These are phyloP conservation scores for Coriolopsis trogii DNA, from an alignment of 1,284 basidiomycete species.

Conservation along the genomic window DNA sequence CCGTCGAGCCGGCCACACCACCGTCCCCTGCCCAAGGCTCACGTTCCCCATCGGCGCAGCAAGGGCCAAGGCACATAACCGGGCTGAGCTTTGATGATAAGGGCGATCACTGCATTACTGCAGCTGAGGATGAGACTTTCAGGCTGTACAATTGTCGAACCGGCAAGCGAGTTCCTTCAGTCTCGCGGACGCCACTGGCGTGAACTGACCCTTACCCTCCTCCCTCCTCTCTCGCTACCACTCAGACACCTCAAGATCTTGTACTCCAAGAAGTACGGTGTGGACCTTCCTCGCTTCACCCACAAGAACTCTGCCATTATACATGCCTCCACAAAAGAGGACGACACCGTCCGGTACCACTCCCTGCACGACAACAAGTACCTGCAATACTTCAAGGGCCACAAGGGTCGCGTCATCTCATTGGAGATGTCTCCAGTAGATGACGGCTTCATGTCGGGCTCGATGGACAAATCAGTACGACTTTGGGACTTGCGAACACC, in stretches of 20 bases:
- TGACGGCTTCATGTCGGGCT: slow-evolving; percentile 95
- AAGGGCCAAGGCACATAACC: slow-evolving; percentile 74
- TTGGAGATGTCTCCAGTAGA: slow-evolving; percentile 92
- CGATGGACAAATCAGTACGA: slow-evolving; percentile 93
- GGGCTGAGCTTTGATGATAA: slow-evolving; percentile 90
- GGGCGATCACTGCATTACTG: slow-evolving; percentile 86
- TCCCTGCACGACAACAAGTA: slow-evolving; percentile 97
- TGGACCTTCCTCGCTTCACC: slow-evolving; percentile 92
- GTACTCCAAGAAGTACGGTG: slow-evolving; percentile 96
- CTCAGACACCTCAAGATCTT: slow-evolving; percentile 74
- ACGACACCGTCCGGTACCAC: slow-evolving; percentile 94
- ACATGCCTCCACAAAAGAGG: slow-evolving; percentile 94
- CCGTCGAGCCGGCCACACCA: slow-evolving; percentile 64
- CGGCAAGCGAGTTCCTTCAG: slow-evolving; percentile 81
- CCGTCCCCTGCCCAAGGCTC: slow-evolving; percentile 45
- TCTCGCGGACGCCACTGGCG: slow-evolving; percentile 27
- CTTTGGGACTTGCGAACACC: slow-evolving; percentile 92
- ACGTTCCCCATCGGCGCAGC: slow-evolving; percentile 41
- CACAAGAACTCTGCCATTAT: slow-evolving; percentile 87
- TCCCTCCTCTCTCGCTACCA: slow-evolving; percentile 13
- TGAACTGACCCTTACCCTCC: slow-evolving; percentile 28
- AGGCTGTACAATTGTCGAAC: slow-evolving; percentile 86
- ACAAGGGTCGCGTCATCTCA: slow-evolving; percentile 87
- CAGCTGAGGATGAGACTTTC: slow-evolving; percentile 93
- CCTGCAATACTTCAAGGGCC: slow-evolving; percentile 93